Conservation (phyloP, 352 stramenopile species). For the Blastocystis sp. region DNA sequence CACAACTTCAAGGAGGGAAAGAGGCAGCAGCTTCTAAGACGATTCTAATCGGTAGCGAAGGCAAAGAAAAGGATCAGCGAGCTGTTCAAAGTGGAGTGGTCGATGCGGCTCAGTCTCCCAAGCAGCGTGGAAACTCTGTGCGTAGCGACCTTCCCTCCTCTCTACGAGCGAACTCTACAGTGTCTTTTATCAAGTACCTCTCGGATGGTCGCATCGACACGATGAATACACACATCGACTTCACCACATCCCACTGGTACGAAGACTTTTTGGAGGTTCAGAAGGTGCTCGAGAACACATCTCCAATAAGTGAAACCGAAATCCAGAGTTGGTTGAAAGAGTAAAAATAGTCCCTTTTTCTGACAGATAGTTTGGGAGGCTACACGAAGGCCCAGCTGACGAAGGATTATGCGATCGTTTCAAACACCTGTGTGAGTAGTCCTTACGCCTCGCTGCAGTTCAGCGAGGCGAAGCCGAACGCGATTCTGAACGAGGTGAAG, state of each 20-base stretch:
- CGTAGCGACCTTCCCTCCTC: no score
- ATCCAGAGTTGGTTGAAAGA: not conserved
- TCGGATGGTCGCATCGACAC: not conserved
- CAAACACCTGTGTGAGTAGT: not conserved
- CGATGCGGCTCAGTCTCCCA: not conserved
- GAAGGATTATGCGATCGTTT: not conserved
- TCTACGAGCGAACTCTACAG: no score
- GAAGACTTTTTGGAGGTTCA: not conserved
- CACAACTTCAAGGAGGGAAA: no score
- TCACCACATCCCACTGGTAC: not conserved
- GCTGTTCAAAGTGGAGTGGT: not conserved
- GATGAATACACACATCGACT: not conserved
- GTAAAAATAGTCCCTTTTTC: not conserved
- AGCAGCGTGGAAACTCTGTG: not conserved
- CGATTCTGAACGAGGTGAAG: not conserved
- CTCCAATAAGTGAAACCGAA: not conserved
- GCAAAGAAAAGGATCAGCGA: no score
- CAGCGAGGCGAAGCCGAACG: not conserved
- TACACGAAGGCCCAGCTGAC: not conserved
- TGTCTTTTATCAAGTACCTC: not conserved
- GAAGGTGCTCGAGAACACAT: not conserved
- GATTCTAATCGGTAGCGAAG: not conserved
- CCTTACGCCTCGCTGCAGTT: not conserved
- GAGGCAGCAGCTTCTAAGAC: no score
- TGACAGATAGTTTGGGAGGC: not conserved